Percentiles rank a stretch among this genome's conserved stretches.
phyloP scores from a whole-genome alignment of 441 rosid genomes.

The Arabidopsis lyrata region DNA sequence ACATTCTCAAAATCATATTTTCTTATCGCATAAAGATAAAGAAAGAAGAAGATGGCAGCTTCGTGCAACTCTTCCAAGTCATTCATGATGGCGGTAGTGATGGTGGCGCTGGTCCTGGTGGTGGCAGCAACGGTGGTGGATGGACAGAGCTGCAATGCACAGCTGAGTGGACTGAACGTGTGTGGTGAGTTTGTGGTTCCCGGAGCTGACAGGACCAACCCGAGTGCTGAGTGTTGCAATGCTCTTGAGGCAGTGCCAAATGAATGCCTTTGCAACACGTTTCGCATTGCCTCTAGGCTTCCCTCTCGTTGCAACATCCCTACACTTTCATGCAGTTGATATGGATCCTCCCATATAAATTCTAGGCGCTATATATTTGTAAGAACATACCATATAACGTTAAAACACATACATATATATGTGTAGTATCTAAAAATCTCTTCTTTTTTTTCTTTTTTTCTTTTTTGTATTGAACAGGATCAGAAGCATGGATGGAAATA shows the following conservation, averaged over 20 bases:
- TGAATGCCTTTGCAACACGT: constrained; percentile 46
- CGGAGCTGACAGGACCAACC: constrained; percentile 44
- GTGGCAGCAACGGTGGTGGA: constrained; percentile 10
- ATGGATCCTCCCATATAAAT: neutral
- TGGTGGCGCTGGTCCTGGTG: constrained; percentile 19
- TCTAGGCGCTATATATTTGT: constrained; percentile 22
- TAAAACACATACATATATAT: neutral
- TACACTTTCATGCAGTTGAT: constrained; percentile 43
- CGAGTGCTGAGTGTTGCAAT: constrained; percentile 46
- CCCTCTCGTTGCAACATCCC: constrained; percentile 48
- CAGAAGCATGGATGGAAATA: constrained; percentile 21
- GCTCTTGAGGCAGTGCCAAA: constrained; percentile 44
- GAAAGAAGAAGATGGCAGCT: constrained; percentile 29
- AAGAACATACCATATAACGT: neutral
- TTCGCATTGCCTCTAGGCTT: constrained; percentile 48
- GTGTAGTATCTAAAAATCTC: neutral
- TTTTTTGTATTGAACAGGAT: constrained; percentile 5
- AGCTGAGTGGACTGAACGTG: constrained; percentile 41
- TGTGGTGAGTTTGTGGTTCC: constrained; percentile 47
- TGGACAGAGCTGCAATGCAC: constrained; percentile 43
- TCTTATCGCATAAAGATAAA: constrained; percentile 14
- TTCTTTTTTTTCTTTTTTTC: neutral
- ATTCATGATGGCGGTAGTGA: constrained; percentile 23
- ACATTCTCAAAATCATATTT: constrained; percentile 20
- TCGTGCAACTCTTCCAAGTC: constrained; percentile 30